Evolutionary conservation across 192 early-diverging fungal species (phyloP), one percentile per base, ranked within the genome.

Genomic region (Endogone sp.): DNA sequence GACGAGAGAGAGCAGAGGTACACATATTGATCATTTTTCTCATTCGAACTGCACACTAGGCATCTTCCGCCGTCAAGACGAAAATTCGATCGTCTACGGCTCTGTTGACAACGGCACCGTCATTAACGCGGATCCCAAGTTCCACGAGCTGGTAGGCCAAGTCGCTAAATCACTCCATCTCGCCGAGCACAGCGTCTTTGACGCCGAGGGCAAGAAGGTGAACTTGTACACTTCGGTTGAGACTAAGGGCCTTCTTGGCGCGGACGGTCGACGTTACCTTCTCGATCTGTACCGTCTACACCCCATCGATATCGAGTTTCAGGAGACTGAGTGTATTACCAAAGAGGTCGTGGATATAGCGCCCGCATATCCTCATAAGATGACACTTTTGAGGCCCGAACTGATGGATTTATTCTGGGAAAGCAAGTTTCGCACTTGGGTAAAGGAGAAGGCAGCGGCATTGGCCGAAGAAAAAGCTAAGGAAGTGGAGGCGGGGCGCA

Each of bases 241-340:
- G 59, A 89, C 90, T 62, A 99, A 98, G 83, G 95, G 96, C 13
- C 85, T 99, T 57, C 72, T 91, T 23, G 95, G 96, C 55, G 88
- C 87, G n/a, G 97, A 99, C 72, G 90, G 91, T 10, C 90, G 95
- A 79, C 84, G 90, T 32, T 99, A 99, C 76, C 69, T 99, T 28
- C 75, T 99, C 72, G 97, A 99, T 79, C 81, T 98, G 61, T 95
- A 92, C 82, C 90, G 97, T 44, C 75, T 96, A 57, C 91, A 90
- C 20, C 96, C 97, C 23, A 86, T 94, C 56, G 97, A 99, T 78
- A 84, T 94, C 61, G 88, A 88, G 67, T 99, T 99, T 75, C 79
- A 90, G 63, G 94, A 96, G 62, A 75, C 76, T 30, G 89, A 88
- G 68, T 83, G 86, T 58, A 57, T 65, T n/a, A 83, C 83, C 44